Conservation (phyloP, 73 alveolate species). For the Tetrahymena elliotti region DNA sequence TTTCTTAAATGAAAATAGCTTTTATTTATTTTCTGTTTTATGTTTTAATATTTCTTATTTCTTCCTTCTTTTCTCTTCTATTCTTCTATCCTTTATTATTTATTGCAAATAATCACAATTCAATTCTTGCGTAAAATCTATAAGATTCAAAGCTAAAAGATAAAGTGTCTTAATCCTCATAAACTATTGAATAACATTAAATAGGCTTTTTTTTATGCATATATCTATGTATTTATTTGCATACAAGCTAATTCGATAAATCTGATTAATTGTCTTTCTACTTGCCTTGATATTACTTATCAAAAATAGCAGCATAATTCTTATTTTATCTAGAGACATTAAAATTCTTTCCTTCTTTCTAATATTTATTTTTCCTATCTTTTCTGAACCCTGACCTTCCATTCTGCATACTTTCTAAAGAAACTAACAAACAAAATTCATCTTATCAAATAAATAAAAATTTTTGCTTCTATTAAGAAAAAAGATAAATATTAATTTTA, state of each 20-base stretch:
- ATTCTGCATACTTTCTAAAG: neutral
- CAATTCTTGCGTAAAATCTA: neutral
- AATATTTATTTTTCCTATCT: neutral
- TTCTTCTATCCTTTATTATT: neutral
- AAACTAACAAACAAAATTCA: neutral
- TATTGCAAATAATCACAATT: neutral
- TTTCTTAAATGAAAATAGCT: neutral
- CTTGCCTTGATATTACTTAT: neutral
- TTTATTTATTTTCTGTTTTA: neutral
- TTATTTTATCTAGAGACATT: neutral
- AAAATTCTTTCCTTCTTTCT: neutral
- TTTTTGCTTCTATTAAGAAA: no score
- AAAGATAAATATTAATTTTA: no score
- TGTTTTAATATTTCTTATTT: neutral
- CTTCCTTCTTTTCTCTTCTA: neutral
- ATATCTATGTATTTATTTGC: no score
- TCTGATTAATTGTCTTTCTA: neutral
- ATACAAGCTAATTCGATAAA: neutral
- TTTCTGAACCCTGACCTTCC: slow-evolving; percentile 1
- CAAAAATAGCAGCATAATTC: neutral
- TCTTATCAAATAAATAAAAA: neutral
- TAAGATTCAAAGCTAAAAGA: neutral
- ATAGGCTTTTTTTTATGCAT: neutral
- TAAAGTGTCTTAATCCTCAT: neutral
- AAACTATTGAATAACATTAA: neutral